A percentile compares a stretch with the other conserved stretches of the same genome.
Evolutionary conservation across 306 rosid genomes (phyloP).

Genomic region (Senna tora): DNA sequence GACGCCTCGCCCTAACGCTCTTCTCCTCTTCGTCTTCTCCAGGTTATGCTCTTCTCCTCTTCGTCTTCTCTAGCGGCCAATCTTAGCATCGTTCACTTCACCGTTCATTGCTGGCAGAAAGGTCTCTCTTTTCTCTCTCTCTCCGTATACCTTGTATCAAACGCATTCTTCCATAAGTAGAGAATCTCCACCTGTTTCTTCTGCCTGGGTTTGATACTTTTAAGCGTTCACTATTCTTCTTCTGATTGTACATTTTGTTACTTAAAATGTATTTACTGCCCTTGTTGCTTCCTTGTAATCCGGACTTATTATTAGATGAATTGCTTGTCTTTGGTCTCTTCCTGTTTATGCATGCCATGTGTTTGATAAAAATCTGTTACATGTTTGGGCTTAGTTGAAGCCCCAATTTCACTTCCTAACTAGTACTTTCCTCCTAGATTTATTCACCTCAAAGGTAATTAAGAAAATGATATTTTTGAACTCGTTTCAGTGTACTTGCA

Average conservation of each 20-base stretch:
- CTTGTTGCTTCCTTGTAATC: background rate
- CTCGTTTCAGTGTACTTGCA: background rate
- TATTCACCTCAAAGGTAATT: background rate
- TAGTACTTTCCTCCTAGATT: background rate
- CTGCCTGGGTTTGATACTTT: background rate
- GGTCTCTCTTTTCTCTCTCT: constrained; percentile 44
- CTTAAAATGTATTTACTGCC: background rate
- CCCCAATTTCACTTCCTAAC: background rate
- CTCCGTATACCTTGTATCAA: background rate
- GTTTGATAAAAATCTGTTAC: constrained; percentile 50
- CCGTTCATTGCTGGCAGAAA: constrained; percentile 97
- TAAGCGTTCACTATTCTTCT: background rate
- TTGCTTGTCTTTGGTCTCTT: background rate
- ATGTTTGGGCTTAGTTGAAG: background rate
- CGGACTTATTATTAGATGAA: background rate
- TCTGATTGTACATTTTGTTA: background rate
- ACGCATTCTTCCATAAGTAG: background rate
- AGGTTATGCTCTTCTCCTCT: too few relatives aligned
- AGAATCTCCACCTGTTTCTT: background rate
- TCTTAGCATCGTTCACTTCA: too few relatives aligned
- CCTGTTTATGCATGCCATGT: constrained; percentile 38
- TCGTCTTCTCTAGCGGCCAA: too few relatives aligned
- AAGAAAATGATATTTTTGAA: background rate
- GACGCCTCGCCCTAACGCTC: too few relatives aligned
- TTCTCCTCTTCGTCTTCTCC: too few relatives aligned